Evolutionary conservation across 1,284 basidiomycete species (phyloP), one percentile per base, ranked within the genome.

Genomic region (Trametes hirsuta): DNA sequence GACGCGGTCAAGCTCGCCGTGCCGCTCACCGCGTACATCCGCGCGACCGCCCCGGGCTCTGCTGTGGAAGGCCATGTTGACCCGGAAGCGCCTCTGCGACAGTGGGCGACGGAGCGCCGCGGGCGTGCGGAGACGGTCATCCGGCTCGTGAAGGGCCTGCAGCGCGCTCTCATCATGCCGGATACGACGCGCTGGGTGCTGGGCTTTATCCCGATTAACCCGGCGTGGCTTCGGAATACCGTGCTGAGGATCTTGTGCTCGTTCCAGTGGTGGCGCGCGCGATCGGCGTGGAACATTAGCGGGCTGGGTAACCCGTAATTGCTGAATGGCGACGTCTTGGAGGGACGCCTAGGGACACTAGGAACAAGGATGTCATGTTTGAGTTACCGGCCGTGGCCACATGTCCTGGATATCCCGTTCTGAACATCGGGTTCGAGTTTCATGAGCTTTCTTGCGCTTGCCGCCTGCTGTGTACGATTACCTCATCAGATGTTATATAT

Each of bases 1-100:
- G 80, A 81, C 55, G 78, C 74, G 0, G 50, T 79, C 12, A 72
- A 72, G 34, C 66, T 79, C 10, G 79, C 72, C 52, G 60, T 69
- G 10, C 55, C 63, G 39, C 64, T 72, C 37, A 64, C 69, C n/a
- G 60, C 63, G 47, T 66, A 59, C 40, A 18, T 62, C 6, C 57
- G 40, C 21, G 40, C 30, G 30, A 30, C 46, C 2, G 36, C 50
- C 9, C 9, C 34, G 10, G 30, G 30, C 5, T 30, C 30, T 8
- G 35, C 49, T 9, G 40, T 35, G 5, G 36, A 15, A 15, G 1
- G 11, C 3, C 4, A 14, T 24, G 49, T 9, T 3, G 54, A 60
- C 41, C 41, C 47, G 6, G 66, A 70, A 45, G 41, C 14, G 24
- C 63, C 64, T 4, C 58, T 72, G 30, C 24, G 37, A 21, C 48